Conservation (phyloP, 176 grass and related monocot species). For the Chrysopogon serrulatus region DNA sequence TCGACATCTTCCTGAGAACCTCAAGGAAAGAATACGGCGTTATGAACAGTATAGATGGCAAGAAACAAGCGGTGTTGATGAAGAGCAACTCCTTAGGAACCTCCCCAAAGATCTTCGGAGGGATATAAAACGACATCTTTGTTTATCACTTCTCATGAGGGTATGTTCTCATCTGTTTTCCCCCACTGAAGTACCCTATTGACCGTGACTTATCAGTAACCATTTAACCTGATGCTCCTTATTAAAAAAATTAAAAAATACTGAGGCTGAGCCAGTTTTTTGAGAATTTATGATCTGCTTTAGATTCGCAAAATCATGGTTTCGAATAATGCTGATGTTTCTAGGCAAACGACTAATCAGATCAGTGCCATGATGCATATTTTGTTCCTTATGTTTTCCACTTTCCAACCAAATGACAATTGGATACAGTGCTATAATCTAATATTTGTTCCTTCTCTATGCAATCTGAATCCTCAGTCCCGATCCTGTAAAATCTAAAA, state of each 20-base stretch:
- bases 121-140: constrained; percentile 87
- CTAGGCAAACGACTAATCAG: background rate
- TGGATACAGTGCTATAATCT: background rate
- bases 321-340: background rate
- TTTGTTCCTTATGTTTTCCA: background rate
- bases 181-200: background rate
- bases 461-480: background rate
- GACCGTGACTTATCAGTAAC: background rate
- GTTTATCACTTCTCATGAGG: constrained; percentile 80
- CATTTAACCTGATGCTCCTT: background rate
- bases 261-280: background rate
- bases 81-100: constrained; percentile 67
- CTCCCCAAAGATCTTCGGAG: constrained; percentile 92
- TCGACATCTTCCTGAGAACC: constrained; percentile 70
- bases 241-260: background rate
- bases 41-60: constrained; percentile 93
- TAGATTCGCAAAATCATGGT: background rate
- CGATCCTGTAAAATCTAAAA: background rate
- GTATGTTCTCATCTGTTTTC: constrained; percentile 38
- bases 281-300: background rate
- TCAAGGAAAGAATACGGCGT: constrained; percentile 81
- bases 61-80: constrained; percentile 87
- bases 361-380: background rate
- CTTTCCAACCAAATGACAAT: background rate
- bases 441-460: background rate